Conservation (phyloP, 345 rosid genomes). For the Rubroshorea leprosula region DNA sequence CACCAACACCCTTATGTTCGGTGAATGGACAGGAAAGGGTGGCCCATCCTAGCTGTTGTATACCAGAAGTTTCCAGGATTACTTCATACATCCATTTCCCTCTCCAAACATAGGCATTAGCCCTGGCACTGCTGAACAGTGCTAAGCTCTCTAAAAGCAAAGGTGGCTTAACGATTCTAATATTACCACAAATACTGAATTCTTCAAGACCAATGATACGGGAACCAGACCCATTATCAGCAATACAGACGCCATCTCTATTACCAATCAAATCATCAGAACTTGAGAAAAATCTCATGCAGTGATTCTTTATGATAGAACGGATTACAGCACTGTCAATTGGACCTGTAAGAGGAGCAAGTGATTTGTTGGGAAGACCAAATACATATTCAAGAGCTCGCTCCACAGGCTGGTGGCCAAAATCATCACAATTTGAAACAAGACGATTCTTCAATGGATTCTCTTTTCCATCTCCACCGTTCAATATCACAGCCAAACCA, state of each 20-base stretch:
- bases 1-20: constrained; percentile 92
- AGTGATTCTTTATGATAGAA: constrained; percentile 46
- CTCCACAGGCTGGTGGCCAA: constrained; percentile 65
- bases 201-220: constrained; percentile 57
- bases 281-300: constrained; percentile 26
- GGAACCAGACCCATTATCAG: constrained; percentile 42
- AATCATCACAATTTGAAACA: constrained; percentile 69
- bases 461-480: constrained; percentile 53
- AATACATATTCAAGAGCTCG: constrained; percentile 76
- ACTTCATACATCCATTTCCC: constrained; percentile 99
- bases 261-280: constrained; percentile 20
- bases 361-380: constrained; percentile 55
- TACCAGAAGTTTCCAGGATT: constrained; percentile 81
- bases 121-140: constrained; percentile 78
- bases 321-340: constrained; percentile 42
- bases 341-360: constrained; percentile 40
- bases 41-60: constrained; percentile 97
- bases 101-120: constrained; percentile 84
- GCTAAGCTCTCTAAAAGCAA: constrained; percentile 85
- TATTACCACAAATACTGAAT: constrained; percentile 74
- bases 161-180: constrained; percentile 56
- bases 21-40: constrained; percentile 84
- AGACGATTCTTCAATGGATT: constrained; percentile 47
- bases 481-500: constrained; percentile 82
- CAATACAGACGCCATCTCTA: constrained; percentile 56